Evolutionary conservation across 305 asterid species (phyloP), one percentile per base, ranked within the genome.

Genomic region (Fraxinus dipetala): DNA sequence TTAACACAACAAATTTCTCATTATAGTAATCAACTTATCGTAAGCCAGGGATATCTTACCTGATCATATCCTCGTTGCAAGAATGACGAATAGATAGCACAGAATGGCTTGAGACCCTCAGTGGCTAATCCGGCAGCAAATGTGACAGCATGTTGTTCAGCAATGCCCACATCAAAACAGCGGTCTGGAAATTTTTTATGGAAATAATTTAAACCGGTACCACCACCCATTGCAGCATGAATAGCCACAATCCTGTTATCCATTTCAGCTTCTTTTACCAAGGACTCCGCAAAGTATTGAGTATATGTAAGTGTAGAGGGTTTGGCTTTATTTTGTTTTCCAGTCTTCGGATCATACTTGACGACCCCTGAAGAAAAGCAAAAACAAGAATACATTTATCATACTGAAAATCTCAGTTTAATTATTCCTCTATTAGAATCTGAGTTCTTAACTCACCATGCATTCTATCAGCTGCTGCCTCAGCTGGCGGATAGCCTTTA

Each of bases 141-240:
- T 0, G 98, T 93, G 16, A 93, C 93, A 8, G 92, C 98, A 54
- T 93, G 98, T 80, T 93, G 98, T 77, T 93, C 98, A 4, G 98
- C 98, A 38, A 93, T 93, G 43, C 98, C 98, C 0, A 92, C 97
- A 35, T 92, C 96, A 59, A 93, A 93, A 80, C 95, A 92, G 14
- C 97, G 92, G 0, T 91, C 89, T 0, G 95, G 95, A 77, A 90
- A 91, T 10, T 30, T 84, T 61, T 91, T 91, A 76, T 93, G 95
- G 84, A 93, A 93, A 72, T 89, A 89, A 73, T 91, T 92, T 13
- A 93, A 86, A 81, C 97, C 97, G 4, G 96, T 92, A 72, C 96
- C 98, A 73, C 97, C 96, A 5, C 98, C 98, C 98, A 92, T 92
- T 80, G 97, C 97, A 18, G 98, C 97, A 85, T 93, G 98, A 22